phyloP scores from a whole-genome alignment of 495 filamentous ascomycete genomes.

The Penicillium herquei region DNA sequence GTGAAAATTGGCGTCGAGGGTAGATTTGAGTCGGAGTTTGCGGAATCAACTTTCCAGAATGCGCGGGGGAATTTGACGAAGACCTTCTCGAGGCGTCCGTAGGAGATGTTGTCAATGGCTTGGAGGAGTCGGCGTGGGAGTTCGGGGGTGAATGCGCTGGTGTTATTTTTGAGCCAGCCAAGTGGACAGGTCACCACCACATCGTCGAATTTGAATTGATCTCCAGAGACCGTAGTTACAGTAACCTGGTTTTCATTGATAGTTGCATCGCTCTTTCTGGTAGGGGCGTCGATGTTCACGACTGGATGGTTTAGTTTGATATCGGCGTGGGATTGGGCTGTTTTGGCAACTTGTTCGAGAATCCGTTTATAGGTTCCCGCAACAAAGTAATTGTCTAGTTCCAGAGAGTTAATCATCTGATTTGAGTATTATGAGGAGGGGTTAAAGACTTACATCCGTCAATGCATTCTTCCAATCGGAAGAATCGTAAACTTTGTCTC shows the following conservation, averaged over 20 bases:
- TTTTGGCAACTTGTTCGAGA: slow-evolving; percentile 62
- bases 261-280: slow-evolving; percentile 9
- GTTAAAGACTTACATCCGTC: slow-evolving; percentile 66
- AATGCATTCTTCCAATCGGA: slow-evolving; percentile 92
- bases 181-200: slow-evolving; percentile 82
- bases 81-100: slow-evolving; percentile 88
- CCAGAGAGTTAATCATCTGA: background rate
- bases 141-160: slow-evolving; percentile 63
- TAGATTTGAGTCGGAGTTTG: slow-evolving; percentile 7
- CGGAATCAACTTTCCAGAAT: slow-evolving; percentile 51
- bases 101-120: slow-evolving; percentile 77
- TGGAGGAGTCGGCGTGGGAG: slow-evolving; percentile 63
- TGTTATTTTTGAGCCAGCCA: slow-evolving; percentile 83
- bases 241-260: slow-evolving; percentile 34
- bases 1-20: slow-evolving; percentile 26
- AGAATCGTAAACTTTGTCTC: slow-evolving; percentile 84
- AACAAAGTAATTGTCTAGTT: slow-evolving; percentile 79
- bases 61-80: slow-evolving; percentile 82
- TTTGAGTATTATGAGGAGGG: background rate
- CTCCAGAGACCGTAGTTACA: slow-evolving; percentile 54
- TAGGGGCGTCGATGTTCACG: slow-evolving; percentile 42
- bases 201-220: slow-evolving; percentile 68
- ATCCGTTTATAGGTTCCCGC: slow-evolving; percentile 83
- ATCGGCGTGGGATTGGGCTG: slow-evolving; percentile 59
- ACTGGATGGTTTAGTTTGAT: slow-evolving; percentile 60